Percentiles rank a stretch among this genome's conserved stretches.
Evolutionary conservation across 805 yeast species (phyloP).

Genomic region (Candida cerambycidarum): DNA sequence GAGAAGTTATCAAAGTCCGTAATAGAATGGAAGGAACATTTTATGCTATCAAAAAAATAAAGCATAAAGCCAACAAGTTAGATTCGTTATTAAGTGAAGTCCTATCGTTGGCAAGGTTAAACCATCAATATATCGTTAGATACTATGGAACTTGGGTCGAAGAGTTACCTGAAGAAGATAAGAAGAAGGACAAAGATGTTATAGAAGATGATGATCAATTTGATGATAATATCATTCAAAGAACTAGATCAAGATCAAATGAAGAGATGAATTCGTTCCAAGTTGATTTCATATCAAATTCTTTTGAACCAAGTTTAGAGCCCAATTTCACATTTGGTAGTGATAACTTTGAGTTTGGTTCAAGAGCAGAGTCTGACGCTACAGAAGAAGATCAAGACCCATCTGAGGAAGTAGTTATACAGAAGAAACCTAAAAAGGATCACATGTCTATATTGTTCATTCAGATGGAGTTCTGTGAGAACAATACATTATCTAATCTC

Average conservation of each 20-base stretch:
- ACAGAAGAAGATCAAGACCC: slow-evolving; percentile 6
- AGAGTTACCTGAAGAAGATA: slow-evolving; percentile 49
- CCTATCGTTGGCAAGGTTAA: slow-evolving; percentile 83
- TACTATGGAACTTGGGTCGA: slow-evolving; percentile 98
- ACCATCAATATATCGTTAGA: slow-evolving; percentile 93
- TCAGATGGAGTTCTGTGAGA: slow-evolving; percentile 99
- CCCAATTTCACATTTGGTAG: slow-evolving; percentile 36
- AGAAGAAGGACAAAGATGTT: slow-evolving; percentile 17
- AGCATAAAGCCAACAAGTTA: slow-evolving; percentile 76
- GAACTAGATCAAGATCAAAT: neutral
- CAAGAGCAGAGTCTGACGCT: slow-evolving; percentile 13
- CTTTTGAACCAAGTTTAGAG: slow-evolving; percentile 47
- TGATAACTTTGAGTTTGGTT: slow-evolving; percentile 39
- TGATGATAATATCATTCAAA: slow-evolving; percentile 15
- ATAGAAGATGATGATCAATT: slow-evolving; percentile 23
- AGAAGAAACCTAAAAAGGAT: neutral
- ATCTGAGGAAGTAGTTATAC: neutral
- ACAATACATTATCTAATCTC: slow-evolving; percentile 81
- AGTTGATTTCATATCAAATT: slow-evolving; percentile 70
- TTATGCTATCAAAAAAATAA: slow-evolving; percentile 90
- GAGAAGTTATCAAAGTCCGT: slow-evolving; percentile 97
- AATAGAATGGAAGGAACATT: slow-evolving; percentile 91
- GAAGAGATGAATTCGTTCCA: slow-evolving; percentile 29
- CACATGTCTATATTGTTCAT: slow-evolving; percentile 74
- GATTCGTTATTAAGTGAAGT: slow-evolving; percentile 88